Base-by-base conservation (phyloP, 2,329 filamentous ascomycete genomes). In the Trichophyton verrucosum region DNA sequence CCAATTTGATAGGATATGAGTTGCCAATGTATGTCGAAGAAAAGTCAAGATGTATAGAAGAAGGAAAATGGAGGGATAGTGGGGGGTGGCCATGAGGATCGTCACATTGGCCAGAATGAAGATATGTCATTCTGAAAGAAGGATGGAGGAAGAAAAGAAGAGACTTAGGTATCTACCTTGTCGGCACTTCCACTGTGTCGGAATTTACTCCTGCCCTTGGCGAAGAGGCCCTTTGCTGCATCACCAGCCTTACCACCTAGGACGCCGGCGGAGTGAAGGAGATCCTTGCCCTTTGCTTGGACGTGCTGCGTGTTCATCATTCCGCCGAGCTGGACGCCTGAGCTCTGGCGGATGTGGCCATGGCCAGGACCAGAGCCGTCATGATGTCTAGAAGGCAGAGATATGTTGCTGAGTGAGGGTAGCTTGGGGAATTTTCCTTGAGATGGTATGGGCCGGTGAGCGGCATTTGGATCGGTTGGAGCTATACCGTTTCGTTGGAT, bases 211-310 rank as follows among this genome's bases (percentile, higher is more conserved):
- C 88, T 92, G 66, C 91, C 89, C 77, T 95, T 95, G 66, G 88
- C 90, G 73, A 96, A 86, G 65, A 96, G 75, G 59, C 91, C 92
- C 77, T 96, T 96, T 57, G 91, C 91, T 62, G 90, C 89, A 71
- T 89, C 91, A 64, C 83, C 82, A 36, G 84, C 85, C 69, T 86
- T 86, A 24, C 84, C 84, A 63, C 85, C 82, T 62, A 87, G 77
- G 17, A 84, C 76, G 59, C 89, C 90, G 60, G 91, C 91, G 22
- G 87, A 86, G 65, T 94, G 88, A 70, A 96, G 81, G 30, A 96
- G 77, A 68, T 95, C 91, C 76, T 96, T 96, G 72, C 91, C 86
- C 77, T 91, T 92, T 44, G 86, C 82, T 67, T 89, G 87, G 71
- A 91, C 83, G 69, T 87, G 84, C 65, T 82, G 78, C 63, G 81